Base-by-base conservation (phyloP, 345 rosid genomes). In the Brassica nigra region DNA sequence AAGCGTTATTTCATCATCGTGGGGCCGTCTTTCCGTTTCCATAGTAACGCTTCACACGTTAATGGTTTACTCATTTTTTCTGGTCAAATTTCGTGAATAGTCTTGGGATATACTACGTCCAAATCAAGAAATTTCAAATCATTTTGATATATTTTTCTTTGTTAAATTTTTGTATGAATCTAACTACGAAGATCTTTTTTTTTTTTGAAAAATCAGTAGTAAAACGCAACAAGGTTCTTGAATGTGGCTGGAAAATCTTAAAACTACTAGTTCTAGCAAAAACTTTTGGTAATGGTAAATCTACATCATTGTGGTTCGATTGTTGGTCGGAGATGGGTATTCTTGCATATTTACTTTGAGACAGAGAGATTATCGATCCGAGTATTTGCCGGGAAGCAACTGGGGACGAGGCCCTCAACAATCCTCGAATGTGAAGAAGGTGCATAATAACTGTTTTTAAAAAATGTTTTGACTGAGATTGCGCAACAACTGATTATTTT, bases 61-160 rank as follows among this genome's bases (percentile, higher is more conserved):
- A 34, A 23, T 75, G 23, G 23, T 70, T 34, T 78, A 71, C 71
- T 49, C 55, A 49, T 14, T 49, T 49, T 49, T 49, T 49, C 55
- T 47, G 55, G 55, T 47, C 55, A 47, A 47, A 12, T 16, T 2
- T 49, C 55, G 55, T 49, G 55, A 14, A 49, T 49, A 49, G 55
- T 49, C 55, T 5, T n/a, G 6, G 55, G 16, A 49, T 49, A 34
- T 34, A 3, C 52, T 14, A n/a, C 55, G 55, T 49, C 16, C 16
- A 14, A 47, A 47, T 47, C 54, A 47, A 47, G 54, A 47, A 47
- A 47, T 47, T 11, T 42, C n/a, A 44, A 44, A 44, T 44, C 52
- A 44, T 44, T 44, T 44, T 44, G 52, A 4, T 3, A 1, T 10
- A 10, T 44, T 11, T 12, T 44, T 44, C 11, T 37, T 2, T 44